phyloP scores from a whole-genome alignment of 768 basidiomycete species.

The Scleroderma citrinum region DNA sequence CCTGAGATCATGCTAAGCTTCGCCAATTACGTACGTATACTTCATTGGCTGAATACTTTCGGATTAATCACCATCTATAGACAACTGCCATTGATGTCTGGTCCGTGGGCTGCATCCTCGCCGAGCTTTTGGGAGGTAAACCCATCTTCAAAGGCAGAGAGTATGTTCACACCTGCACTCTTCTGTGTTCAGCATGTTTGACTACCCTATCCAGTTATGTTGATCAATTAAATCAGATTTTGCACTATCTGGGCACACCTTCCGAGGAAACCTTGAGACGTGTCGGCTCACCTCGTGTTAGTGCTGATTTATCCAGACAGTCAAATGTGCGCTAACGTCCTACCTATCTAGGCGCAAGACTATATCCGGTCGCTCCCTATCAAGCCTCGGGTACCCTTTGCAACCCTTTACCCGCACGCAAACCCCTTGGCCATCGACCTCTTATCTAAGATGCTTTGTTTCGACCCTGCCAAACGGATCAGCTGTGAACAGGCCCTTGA shows the following conservation, averaged over 20 bases:
- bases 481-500: slow-evolving; percentile 93
- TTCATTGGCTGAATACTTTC: not conserved
- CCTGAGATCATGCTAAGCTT: slow-evolving; percentile 99
- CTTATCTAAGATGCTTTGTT: slow-evolving; percentile 84
- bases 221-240: slow-evolving; percentile 96
- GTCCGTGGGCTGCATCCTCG: slow-evolving; percentile 94
- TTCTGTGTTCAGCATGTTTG: not conserved
- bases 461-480: slow-evolving; percentile 95
- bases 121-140: slow-evolving; percentile 88
- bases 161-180: slow-evolving; percentile 40
- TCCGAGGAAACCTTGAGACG: slow-evolving; percentile 94
- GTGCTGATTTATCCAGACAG: slow-evolving; percentile 16
- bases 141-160: slow-evolving; percentile 97
- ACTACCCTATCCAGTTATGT: slow-evolving; percentile 62
- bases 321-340: not conserved
- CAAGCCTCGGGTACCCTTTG: slow-evolving; percentile 90
- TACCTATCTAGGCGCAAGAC: slow-evolving; percentile 75
- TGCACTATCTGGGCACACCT: slow-evolving; percentile 97
- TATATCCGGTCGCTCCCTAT: slow-evolving; percentile 98
- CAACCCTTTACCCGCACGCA: slow-evolving; percentile 87
- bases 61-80: slow-evolving; percentile 34
- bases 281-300: slow-evolving; percentile 89
- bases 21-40: slow-evolving; percentile 74
- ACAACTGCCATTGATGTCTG: slow-evolving; percentile 92
- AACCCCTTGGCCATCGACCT: slow-evolving; percentile 94